Percentiles rank a stretch among this genome's conserved stretches.
Conservation (phyloP, 2,329 filamentous ascomycete species). For the Chalara sp. region DNA sequence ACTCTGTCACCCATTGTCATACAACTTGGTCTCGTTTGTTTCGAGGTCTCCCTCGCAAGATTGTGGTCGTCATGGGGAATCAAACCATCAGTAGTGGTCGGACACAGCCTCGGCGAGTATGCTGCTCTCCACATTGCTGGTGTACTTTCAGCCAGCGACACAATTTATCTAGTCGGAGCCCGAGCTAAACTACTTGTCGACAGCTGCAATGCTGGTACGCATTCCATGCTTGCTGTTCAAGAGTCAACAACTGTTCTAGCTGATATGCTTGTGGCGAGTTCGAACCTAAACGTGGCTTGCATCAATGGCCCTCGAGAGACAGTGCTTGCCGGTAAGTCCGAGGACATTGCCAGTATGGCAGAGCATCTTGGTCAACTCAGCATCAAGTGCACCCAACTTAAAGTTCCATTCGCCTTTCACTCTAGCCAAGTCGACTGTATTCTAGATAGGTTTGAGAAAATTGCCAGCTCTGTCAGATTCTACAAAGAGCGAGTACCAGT, state of each 20-base stretch:
- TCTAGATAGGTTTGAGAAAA: conserved; percentile 30
- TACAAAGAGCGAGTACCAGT: conserved; percentile 49
- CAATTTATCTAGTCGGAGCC: conserved; percentile 62
- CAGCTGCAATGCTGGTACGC: conserved; percentile 57
- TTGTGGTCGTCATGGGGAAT: conserved; percentile 50
- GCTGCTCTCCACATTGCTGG: conserved; percentile 64
- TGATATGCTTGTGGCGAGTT: conserved; percentile 30
- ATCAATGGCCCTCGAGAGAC: conserved; percentile 69
- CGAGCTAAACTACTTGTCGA: conserved; percentile 58
- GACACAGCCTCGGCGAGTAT: conserved; percentile 65
- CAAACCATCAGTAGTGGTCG: conserved; percentile 45
- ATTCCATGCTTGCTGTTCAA: conserved; percentile 55
- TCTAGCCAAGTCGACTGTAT: conserved; percentile 53
- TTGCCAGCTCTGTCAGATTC: conserved; percentile 45
- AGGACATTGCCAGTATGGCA: conserved; percentile 42
- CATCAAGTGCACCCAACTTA: conserved; percentile 54
- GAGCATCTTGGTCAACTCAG: conserved; percentile 40
- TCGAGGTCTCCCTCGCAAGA: conserved; percentile 47
- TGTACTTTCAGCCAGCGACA: conserved; percentile 63
- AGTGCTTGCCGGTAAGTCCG: conserved; percentile 54
- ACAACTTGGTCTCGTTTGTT: conserved; percentile 43
- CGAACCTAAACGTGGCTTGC: conserved; percentile 48
- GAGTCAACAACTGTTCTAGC: conserved; percentile 41
- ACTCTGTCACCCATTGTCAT: conserved; percentile 41
- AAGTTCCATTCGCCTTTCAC: conserved; percentile 61